These are phyloP conservation scores for Podila epicladia DNA, from an alignment of 192 early-diverging fungal genomes.

Conservation along the genomic window DNA sequence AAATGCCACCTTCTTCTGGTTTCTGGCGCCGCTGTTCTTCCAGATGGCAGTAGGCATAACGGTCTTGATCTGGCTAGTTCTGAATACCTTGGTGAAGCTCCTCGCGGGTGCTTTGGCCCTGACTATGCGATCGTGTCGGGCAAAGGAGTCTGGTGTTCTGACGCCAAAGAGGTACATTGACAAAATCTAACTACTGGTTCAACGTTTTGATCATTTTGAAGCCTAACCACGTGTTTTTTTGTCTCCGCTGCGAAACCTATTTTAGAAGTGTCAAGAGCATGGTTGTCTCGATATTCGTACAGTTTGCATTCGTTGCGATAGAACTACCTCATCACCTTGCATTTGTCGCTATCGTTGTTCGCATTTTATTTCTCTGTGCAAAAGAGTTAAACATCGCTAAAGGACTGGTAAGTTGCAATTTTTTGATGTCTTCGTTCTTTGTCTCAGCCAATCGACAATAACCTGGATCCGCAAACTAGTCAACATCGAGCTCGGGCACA, in stretches of 20 bases:
- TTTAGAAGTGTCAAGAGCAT: conserved; percentile 14
- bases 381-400: conserved; percentile 48
- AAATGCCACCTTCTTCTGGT: conserved; percentile 66
- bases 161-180: background rate
- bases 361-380: conserved; percentile 61
- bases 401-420: conserved; percentile 22
- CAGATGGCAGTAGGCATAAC: conserved; percentile 57
- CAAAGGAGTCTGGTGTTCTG: background rate
- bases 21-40: conserved; percentile 56
- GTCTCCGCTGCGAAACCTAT: background rate
- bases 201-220: too few species aligned
- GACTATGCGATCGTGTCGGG: background rate
- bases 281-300: conserved; percentile 42
- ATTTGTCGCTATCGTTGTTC: conserved; percentile 72
- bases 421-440: too few species aligned
- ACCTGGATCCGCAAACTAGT: too few species aligned
- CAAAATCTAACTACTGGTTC: too few species aligned
- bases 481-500: background rate
- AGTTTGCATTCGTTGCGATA: conserved; percentile 67
- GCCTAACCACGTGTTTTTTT: background rate
- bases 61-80: conserved; percentile 42
- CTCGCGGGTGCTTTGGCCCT: conserved; percentile 9
- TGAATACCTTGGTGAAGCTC: conserved; percentile 29
- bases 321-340: conserved; percentile 83
- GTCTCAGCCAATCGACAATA: too few species aligned